Base-by-base conservation (phyloP, 2,329 filamentous ascomycete genomes). In the Ophiostoma novo-ulmi region DNA sequence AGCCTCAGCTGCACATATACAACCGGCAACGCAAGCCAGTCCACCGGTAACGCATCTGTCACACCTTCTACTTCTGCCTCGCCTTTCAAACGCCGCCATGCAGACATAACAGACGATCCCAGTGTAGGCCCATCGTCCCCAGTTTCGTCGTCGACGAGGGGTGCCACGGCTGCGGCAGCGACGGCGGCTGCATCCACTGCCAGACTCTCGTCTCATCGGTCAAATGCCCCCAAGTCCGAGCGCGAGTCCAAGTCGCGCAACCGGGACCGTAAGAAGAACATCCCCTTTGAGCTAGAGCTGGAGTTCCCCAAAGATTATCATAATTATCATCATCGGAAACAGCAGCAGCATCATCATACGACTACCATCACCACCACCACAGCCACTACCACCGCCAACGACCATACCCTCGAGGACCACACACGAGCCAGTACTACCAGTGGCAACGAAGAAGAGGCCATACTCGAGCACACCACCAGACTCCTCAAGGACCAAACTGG, bases 401-500 rank as follows among this genome's bases (percentile, higher is more conserved):
- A 79, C 63, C 73, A 75, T 14, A 78, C 78, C 35, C 77, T 77
- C 26, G 78, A 79, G 48, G 76, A 75, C 55, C 74, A 75, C 35
- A 78, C 81, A 26, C 78, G 78, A 58, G 77, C 70, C 67, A 81
- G 79, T 73, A 81, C 79, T 55, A 77, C 77, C 31, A 84, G 81
- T 72, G 82, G 80, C 1, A 78, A 80, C 48, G 85, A 85, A 55
- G 85, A 88, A 72, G 86, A 88, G 75, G 82, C 85, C 4, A 82
- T 85, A 36, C 80, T 88, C 36, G 83, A 84, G 73, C 82, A 83
- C 11, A 81, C 85, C 72, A 82, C 83, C 39, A 81, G 86, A 73
- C 87, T 89, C 85, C 78, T 89, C 55, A 82, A 86, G 74, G 87
- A 89, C 75, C 82, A 82, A 13, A 86, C 83, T 0, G 86, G 86